These are phyloP conservation scores for Cladosporium sp. DNA, from an alignment of 2,329 filamentous ascomycete genomes.

Conservation along the genomic window DNA sequence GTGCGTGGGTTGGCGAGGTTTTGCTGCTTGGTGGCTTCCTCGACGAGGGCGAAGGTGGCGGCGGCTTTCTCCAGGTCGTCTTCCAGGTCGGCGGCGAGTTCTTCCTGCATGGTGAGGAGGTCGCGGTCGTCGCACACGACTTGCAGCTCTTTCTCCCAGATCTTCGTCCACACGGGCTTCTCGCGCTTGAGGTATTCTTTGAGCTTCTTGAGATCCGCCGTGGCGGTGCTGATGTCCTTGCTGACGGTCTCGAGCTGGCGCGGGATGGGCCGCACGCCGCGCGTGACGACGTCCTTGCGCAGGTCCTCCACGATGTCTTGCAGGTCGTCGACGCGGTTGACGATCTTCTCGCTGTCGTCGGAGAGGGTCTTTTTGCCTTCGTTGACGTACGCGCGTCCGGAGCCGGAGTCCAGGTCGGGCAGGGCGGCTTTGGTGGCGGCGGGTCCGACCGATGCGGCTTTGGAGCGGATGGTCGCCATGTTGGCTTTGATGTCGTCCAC, in stretches of 20 bases:
- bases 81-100: constrained; percentile 84
- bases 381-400: constrained; percentile 81
- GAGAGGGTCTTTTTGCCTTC: constrained; percentile 82
- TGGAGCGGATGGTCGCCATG: constrained; percentile 77
- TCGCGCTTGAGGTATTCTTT: constrained; percentile 87
- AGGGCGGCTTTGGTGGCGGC: constrained; percentile 66
- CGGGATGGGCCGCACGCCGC: constrained; percentile 85
- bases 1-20: constrained; percentile 61
- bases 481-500: constrained; percentile 82
- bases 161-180: constrained; percentile 97
- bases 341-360: constrained; percentile 82
- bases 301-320: constrained; percentile 96
- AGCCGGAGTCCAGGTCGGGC: constrained; percentile 69
- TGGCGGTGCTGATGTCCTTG: constrained; percentile 78
- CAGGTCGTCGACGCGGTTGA: constrained; percentile 91
- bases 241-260: constrained; percentile 84
- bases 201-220: constrained; percentile 87
- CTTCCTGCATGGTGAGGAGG: constrained; percentile 92
- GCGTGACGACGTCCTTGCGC: constrained; percentile 91
- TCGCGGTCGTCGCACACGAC: constrained; percentile 94
- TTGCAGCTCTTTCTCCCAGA: constrained; percentile 97
- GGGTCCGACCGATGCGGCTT: constrained; percentile 76
- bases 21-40: constrained; percentile 98
- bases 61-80: constrained; percentile 94
- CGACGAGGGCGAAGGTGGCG: constrained; percentile 90